Evolutionary conservation across 768 basidiomycete species (phyloP).

Genomic region (Rhodotorula diobovata): DNA sequence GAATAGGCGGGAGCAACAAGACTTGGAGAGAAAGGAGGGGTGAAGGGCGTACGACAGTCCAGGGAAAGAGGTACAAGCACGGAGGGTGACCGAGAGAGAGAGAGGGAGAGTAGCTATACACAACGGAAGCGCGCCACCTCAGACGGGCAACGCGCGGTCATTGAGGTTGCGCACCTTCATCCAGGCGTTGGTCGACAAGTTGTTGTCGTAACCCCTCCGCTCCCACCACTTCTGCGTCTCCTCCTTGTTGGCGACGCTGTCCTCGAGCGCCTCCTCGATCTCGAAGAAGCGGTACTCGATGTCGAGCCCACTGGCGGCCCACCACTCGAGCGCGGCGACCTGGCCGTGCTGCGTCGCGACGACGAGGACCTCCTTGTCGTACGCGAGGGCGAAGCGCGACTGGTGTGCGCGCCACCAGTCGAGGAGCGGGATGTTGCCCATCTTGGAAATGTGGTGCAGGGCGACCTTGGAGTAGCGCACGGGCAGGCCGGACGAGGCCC

Average conservation of each 20-base stretch:
- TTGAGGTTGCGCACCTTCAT: conserved; percentile 29
- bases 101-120: not conserved
- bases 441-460: conserved; percentile 70
- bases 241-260: conserved; percentile 58
- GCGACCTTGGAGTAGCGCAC: conserved; percentile 66
- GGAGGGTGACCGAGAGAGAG: not conserved
- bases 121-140: not conserved
- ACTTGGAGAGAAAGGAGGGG: not conserved
- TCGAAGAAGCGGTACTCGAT: conserved; percentile 87
- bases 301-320: conserved; percentile 70
- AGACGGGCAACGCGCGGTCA: conserved; percentile 1
- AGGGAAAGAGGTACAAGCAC: not conserved
- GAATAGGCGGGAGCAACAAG: not conserved
- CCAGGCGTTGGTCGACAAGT: conserved; percentile 77
- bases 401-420: conserved; percentile 64
- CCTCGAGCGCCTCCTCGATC: conserved; percentile 84
- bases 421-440: conserved; percentile 72
- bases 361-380: conserved; percentile 71
- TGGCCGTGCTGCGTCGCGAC: conserved; percentile 77
- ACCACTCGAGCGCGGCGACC: conserved; percentile 80
- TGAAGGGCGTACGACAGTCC: too few relatives aligned
- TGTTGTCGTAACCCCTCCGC: conserved; percentile 72
- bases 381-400: conserved; percentile 64
- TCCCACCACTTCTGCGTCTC: conserved; percentile 75
- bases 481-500: conserved; percentile 71